Conservation (phyloP, 208 protist genomes). For the Jaenimonas drosophilae region DNA sequence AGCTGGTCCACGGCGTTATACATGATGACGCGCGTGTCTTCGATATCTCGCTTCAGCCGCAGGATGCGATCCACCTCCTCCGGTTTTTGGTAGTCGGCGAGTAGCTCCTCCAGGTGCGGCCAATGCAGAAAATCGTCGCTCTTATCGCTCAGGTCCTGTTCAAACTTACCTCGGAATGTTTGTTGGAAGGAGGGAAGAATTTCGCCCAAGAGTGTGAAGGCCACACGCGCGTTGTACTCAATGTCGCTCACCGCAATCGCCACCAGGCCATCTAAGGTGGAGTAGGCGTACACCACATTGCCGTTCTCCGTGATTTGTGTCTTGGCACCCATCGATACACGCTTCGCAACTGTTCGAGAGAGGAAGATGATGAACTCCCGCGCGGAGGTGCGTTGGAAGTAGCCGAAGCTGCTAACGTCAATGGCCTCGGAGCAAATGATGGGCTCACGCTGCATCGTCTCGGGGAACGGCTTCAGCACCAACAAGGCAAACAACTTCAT, state of each 20-base stretch:
- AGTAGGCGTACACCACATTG: conserved; percentile 62
- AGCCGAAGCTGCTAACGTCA: conserved; percentile 82
- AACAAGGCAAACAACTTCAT: conserved; percentile 77
- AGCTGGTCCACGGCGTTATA: conserved; percentile 89
- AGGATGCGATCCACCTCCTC: conserved; percentile 87
- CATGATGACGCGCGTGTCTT: conserved; percentile 90
- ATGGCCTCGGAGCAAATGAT: conserved; percentile 73
- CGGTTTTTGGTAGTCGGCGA: conserved; percentile 84
- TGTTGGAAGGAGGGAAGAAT: conserved; percentile 62
- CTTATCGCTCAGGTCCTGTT: conserved; percentile 17
- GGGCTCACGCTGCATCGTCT: conserved; percentile 45
- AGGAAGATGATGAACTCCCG: conserved; percentile 85
- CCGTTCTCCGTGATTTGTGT: conserved; percentile 80
- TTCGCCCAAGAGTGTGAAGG: conserved; percentile 77
- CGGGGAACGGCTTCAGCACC: conserved; percentile 44
- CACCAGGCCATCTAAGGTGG: conserved; percentile 66
- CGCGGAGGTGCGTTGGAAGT: conserved; percentile 77
- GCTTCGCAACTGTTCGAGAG: conserved; percentile 71
- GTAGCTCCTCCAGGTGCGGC: conserved; percentile 59
- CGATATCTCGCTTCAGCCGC: conserved; percentile 82
- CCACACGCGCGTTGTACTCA: conserved; percentile 78
- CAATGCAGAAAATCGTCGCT: conserved; percentile 72
- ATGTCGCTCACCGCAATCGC: conserved; percentile 75
- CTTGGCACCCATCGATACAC: conserved; percentile 46
- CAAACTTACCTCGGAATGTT: conserved; percentile 84